Evolutionary conservation across 2,329 filamentous ascomycete species (phyloP).

Genomic region (Hawksworthiomyces lignivorus): DNA sequence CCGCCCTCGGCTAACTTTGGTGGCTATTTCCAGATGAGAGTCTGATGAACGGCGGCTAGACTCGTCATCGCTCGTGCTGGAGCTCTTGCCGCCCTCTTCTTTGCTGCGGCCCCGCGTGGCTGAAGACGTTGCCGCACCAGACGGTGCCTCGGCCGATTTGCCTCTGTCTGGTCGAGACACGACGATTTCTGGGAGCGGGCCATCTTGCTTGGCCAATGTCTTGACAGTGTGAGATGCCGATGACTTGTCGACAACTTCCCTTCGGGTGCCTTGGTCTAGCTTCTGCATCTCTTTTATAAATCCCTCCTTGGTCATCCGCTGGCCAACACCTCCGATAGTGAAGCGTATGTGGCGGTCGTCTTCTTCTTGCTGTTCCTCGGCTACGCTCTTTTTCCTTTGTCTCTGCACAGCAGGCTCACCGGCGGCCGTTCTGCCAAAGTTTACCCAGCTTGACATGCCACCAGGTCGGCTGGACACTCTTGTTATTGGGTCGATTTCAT

Average conservation of each 20-base stretch:
- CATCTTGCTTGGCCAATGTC: constrained; percentile 37
- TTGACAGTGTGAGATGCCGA: constrained; percentile 41
- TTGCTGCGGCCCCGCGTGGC: neutral
- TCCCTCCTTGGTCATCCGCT: constrained; percentile 71
- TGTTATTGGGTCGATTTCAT: constrained; percentile 13
- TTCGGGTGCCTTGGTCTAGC: constrained; percentile 58
- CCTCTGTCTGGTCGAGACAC: constrained; percentile 3
- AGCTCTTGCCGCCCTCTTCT: neutral
- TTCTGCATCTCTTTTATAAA: constrained; percentile 69
- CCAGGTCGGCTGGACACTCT: constrained; percentile 28
- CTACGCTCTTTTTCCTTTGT: constrained; percentile 33
- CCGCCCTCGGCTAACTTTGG: no score
- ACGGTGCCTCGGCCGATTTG: neutral
- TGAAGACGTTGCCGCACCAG: neutral
- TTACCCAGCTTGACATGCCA: constrained; percentile 43
- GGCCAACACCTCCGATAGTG: constrained; percentile 64
- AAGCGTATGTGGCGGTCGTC: constrained; percentile 70
- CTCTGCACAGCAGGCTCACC: constrained; percentile 20
- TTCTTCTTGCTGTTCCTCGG: constrained; percentile 39
- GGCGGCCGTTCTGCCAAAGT: constrained; percentile 27
- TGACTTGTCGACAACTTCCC: constrained; percentile 45
- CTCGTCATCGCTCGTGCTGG: neutral
- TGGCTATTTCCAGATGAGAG: constrained; percentile 1
- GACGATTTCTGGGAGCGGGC: constrained; percentile 3
- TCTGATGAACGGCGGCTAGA: constrained; percentile 6